A percentile compares a stretch with the other conserved stretches of the same genome.
phyloP scores from a whole-genome alignment of 2,329 filamentous ascomycete genomes.

The Sclerotinia subarctica region DNA sequence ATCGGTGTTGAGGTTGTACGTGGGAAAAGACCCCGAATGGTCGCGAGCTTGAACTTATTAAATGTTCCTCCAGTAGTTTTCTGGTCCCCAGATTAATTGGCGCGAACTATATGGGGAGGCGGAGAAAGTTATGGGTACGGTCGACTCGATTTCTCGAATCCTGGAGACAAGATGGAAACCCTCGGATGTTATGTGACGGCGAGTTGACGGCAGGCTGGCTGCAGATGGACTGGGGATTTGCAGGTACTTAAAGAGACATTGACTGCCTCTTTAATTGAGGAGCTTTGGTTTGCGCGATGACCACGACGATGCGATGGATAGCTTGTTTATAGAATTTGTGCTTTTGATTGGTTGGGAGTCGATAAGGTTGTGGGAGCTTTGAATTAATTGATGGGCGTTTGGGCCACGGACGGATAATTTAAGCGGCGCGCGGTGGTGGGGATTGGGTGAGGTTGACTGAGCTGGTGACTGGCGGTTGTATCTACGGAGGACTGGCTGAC shows the following conservation, averaged over 20 bases:
- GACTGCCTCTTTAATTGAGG: conserved; percentile 9
- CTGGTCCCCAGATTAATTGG: conserved; percentile 7
- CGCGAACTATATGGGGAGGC: neutral
- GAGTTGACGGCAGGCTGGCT: conserved; percentile 5
- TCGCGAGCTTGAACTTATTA: neutral
- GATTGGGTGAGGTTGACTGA: neutral
- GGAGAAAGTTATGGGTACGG: conserved; percentile 11
- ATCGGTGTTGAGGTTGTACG: conserved; percentile 10
- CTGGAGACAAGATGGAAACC: neutral
- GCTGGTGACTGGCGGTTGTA: neutral
- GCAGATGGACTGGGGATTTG: conserved; percentile 1
- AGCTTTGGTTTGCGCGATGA: conserved; percentile 20
- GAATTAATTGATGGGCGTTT: neutral
- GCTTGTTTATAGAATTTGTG: conserved; percentile 19
- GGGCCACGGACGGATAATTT: conserved; percentile 1
- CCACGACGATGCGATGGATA: conserved; percentile 12
- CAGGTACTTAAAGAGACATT: neutral
- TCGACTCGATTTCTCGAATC: conserved; percentile 1
- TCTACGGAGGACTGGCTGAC: no score
- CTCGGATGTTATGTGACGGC: neutral
- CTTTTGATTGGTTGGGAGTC: conserved; percentile 10
- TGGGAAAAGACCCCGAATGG: conserved; percentile 1
- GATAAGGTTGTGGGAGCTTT: conserved; percentile 12
- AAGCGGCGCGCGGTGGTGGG: conserved; percentile 8
- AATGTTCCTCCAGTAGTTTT: neutral